Base-by-base conservation (phyloP, 352 stramenopile genomes). In the Phytopythium chamaehyphon region DNA sequence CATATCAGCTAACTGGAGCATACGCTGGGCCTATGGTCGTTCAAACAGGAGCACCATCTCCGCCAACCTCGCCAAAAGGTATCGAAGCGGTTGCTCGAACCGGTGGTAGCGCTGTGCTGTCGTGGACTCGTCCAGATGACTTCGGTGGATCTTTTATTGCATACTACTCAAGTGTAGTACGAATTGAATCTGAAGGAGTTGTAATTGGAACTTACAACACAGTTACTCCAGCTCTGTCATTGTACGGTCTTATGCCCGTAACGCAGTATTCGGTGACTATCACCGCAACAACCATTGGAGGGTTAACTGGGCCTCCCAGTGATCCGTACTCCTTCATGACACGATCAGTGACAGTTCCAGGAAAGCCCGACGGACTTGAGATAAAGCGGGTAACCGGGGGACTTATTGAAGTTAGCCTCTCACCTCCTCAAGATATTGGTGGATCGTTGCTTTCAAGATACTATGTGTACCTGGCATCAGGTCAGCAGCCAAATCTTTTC, bases 41-140 rank as follows among this genome's bases (percentile, higher is more conserved):
- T n/a, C 37, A 36, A 28, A 73, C 73, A 21, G 57, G 49, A 14
- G 47, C 28, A 3, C 55, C 73, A 22, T 73, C 73, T 3, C 36
- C 53, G 1, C 66, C 76, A 3, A 76, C 69, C 6, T 21, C 6
- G 0, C 63, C 73, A 11, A 40, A 53, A 8, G 47, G 50, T 35
- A 31, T 68, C 8, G 38, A 68, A 28, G 24, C 78, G 16, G 6
- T 66, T 3, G 64, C 50, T 40, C 51, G 47, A 21, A 78, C 73
- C 3, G 76, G 76, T 33, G 76, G 76, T 1, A 66, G 68, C 16
- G 64, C 58, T 9, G 74, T 57, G n/a, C 33, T 87, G 18, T 66
- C 61, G 1, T 87, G 76, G 76, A 53, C 40, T 6, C 22, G 59
- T 36, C 71, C 76, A 2, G 57, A 75, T 19, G 73, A 87, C 49